Conservation (phyloP, 495 filamentous ascomycete species). For the Aspergillus taichungensis region DNA sequence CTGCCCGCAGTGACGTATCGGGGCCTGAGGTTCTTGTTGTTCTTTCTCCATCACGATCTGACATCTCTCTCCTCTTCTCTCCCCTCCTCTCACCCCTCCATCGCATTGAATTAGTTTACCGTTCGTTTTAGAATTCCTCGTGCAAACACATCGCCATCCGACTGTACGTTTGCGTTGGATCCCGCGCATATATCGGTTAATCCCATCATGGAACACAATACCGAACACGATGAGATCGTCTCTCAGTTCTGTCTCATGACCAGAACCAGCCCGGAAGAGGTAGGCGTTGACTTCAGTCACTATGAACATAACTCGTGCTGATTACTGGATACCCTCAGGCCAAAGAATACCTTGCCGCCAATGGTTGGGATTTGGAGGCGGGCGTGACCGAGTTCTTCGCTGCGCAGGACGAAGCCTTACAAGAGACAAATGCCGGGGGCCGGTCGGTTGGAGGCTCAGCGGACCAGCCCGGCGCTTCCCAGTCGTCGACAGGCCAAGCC, state of each 20-base stretch:
- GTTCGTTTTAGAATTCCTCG: too few relatives aligned
- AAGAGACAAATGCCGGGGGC: conserved; percentile 24
- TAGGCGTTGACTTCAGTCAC: conserved; percentile 25
- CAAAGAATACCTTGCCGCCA: conserved; percentile 56
- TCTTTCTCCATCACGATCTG: conserved; percentile 8
- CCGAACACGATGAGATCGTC: conserved; percentile 59
- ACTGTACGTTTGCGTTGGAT: not conserved
- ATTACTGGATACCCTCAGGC: conserved; percentile 34
- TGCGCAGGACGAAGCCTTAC: conserved; percentile 51
- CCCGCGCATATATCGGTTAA: too few relatives aligned
- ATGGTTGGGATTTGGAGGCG: conserved; percentile 58
- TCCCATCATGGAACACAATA: conserved; percentile 44
- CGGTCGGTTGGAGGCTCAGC: conserved; percentile 24
- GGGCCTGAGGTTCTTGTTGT: conserved; percentile 10
- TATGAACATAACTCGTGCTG: not conserved
- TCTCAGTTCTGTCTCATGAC: conserved; percentile 68
- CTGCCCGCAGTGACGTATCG: conserved; percentile 38
- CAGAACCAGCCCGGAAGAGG: conserved; percentile 52
- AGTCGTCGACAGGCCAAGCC: conserved; percentile 25
- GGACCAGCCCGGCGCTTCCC: conserved; percentile 13
- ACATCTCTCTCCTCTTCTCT: conserved; percentile 5
- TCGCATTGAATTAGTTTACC: not conserved
- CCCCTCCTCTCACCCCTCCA: not conserved
- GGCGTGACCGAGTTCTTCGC: conserved; percentile 65
- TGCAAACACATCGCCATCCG: conserved; percentile 1